Evolutionary conservation across 768 basidiomycete species (phyloP).

Genomic region (Calvatia gigantea): DNA sequence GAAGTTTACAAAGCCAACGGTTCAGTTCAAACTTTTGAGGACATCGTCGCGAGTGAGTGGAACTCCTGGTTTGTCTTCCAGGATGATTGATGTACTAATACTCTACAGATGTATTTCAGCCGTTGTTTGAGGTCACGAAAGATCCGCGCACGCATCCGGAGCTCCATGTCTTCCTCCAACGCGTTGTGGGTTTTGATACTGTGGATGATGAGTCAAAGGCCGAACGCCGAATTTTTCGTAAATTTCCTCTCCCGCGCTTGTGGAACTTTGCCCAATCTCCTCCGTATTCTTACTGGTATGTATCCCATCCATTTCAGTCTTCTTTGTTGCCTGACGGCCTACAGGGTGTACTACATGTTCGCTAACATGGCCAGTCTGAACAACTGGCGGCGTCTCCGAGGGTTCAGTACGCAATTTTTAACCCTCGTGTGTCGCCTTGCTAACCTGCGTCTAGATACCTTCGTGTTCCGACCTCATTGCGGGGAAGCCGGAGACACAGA

Average conservation of each 20-base stretch:
- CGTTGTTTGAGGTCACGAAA: slow-evolving; percentile 94
- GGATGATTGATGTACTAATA: neutral
- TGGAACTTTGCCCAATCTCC: slow-evolving; percentile 92
- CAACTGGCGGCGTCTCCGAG: slow-evolving; percentile 81
- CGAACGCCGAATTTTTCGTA: slow-evolving; percentile 87
- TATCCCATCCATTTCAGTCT: neutral
- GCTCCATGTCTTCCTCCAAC: slow-evolving; percentile 90
- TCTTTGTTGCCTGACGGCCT: neutral
- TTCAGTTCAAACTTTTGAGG: slow-evolving; percentile 81
- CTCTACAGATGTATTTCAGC: slow-evolving; percentile 78
- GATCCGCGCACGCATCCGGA: slow-evolving; percentile 90
- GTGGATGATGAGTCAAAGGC: slow-evolving; percentile 98
- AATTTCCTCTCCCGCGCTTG: slow-evolving; percentile 86
- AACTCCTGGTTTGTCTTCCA: neutral
- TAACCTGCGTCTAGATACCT: slow-evolving; percentile 62
- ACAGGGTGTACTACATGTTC: slow-evolving; percentile 95
- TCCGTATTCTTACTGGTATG: slow-evolving; percentile 93
- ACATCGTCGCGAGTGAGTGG: slow-evolving; percentile 81
- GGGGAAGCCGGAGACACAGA: slow-evolving; percentile 99
- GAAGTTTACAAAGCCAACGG: slow-evolving; percentile 92
- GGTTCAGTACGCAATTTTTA: slow-evolving; percentile 76
- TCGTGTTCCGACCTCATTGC: slow-evolving; percentile 94
- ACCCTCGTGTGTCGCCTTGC: neutral
- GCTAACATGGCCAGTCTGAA: slow-evolving; percentile 96
- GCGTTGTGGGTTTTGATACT: slow-evolving; percentile 96